A percentile compares a stretch with the other conserved stretches of the same genome.
Conservation (phyloP, 2,329 filamentous ascomycete genomes). For the Neofusicoccum sp. region DNA sequence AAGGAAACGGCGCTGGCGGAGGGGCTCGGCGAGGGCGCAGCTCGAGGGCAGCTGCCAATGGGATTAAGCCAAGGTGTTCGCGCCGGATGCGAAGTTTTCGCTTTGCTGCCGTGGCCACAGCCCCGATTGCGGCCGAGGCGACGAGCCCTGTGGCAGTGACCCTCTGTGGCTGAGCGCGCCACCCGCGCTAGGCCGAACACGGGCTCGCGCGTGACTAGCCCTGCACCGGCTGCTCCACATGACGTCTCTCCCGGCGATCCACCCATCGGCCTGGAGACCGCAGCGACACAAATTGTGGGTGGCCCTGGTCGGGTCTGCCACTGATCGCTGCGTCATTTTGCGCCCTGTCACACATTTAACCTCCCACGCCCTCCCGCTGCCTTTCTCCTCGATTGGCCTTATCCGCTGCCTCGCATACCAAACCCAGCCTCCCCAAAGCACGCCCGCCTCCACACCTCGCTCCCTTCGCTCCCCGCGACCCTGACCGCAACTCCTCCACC, state of each 20-base stretch:
- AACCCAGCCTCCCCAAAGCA: neutral
- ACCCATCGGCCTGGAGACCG: neutral
- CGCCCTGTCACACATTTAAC: slow-evolving; percentile 14
- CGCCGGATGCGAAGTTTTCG: too few relatives aligned
- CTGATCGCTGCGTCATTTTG: slow-evolving; percentile 19
- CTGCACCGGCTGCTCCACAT: slow-evolving; percentile 5
- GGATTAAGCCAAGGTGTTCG: neutral
- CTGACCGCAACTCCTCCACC: neutral
- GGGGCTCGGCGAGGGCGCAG: neutral
- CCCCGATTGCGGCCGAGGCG: neutral
- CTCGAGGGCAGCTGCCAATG: neutral
- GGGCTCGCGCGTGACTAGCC: neutral
- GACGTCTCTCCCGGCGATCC: slow-evolving; percentile 6
- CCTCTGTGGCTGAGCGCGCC: neutral
- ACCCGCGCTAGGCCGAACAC: neutral
- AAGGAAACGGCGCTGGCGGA: neutral
- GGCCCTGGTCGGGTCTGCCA: neutral
- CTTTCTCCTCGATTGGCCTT: slow-evolving; percentile 2
- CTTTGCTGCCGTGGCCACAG: neutral
- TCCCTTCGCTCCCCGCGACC: neutral
- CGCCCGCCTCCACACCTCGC: neutral
- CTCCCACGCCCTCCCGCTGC: neutral
- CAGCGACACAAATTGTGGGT: slow-evolving; percentile 10
- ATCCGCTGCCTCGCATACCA: slow-evolving; percentile 3
- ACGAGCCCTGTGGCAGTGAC: neutral